Percentiles rank a stretch among this genome's conserved stretches.
Conservation (phyloP, 148 eudicot species). For the Cornus kousa region DNA sequence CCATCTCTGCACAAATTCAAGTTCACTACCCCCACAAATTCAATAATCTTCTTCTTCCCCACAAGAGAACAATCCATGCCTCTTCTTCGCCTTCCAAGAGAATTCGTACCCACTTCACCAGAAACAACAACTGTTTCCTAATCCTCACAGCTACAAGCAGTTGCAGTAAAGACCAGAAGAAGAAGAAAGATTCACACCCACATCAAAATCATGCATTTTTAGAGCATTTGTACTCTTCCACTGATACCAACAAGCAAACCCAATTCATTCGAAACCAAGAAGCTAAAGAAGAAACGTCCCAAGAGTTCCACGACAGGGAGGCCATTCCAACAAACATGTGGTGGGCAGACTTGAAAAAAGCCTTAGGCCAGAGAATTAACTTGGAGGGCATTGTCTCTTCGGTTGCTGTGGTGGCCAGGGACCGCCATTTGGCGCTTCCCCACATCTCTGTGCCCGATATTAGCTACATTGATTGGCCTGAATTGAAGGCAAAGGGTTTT, state of each 20-base stretch:
- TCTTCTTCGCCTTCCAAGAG: slow-evolving; percentile 3
- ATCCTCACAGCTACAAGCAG: slow-evolving; percentile 19
- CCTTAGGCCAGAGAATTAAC: slow-evolving; percentile 76
- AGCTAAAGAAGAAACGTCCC: not conserved
- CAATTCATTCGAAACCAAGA: slow-evolving; percentile 8
- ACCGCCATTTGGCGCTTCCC: slow-evolving; percentile 58
- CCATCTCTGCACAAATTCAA: slow-evolving; percentile 16
- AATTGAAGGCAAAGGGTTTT: slow-evolving; percentile 63
- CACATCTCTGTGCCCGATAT: slow-evolving; percentile 62
- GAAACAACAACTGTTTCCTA: slow-evolving; percentile 9
- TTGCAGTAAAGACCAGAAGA: slow-evolving; percentile 29
- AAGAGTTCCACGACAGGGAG: not conserved
- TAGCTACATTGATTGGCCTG: slow-evolving; percentile 71
- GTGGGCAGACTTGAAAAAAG: slow-evolving; percentile 68
- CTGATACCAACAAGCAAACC: slow-evolving; percentile 13
- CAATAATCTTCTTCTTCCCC: slow-evolving; percentile 10
- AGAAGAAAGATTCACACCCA: slow-evolving; percentile 1
- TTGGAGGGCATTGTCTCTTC: slow-evolving; percentile 57
- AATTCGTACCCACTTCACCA: slow-evolving; percentile 5
- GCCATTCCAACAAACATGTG: slow-evolving; percentile 56
- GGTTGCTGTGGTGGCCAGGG: slow-evolving; percentile 31
- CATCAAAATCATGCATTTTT: slow-evolving; percentile 6
- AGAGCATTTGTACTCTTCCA: slow-evolving; percentile 20
- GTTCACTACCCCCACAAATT: not conserved
- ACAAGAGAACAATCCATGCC: not conserved